phyloP scores from a whole-genome alignment of 192 early-diverging fungal species.

The Chytriomyces confervae region DNA sequence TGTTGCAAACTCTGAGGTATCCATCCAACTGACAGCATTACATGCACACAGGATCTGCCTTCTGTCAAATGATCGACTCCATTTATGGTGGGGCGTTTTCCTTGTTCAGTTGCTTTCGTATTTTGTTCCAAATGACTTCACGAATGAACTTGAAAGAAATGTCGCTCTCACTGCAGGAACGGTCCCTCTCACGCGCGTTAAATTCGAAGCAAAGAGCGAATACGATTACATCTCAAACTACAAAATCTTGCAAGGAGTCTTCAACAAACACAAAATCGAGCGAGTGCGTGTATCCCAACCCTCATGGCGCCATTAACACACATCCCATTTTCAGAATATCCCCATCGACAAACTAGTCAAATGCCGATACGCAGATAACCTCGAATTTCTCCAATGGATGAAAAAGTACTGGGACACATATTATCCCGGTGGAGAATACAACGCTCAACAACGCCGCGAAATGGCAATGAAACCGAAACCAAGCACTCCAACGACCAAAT shows the following conservation, averaged over 20 bases:
- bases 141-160: too few species aligned
- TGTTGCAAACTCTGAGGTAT: neutral
- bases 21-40: slow-evolving; percentile 12
- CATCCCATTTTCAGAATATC: slow-evolving; percentile 57
- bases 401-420: slow-evolving; percentile 86
- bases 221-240: slow-evolving; percentile 90
- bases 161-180: slow-evolving; percentile 37
- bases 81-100: slow-evolving; percentile 59
- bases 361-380: slow-evolving; percentile 90
- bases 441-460: slow-evolving; percentile 68
- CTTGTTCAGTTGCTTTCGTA: slow-evolving; percentile 16
- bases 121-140: neutral
- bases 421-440: slow-evolving; percentile 73
- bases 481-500: neutral
- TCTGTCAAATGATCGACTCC: slow-evolving; percentile 75
- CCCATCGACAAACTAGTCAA: slow-evolving; percentile 84
- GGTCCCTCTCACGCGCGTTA: slow-evolving; percentile 81
- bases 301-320: neutral
- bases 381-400: slow-evolving; percentile 93
- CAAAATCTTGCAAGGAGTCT: slow-evolving; percentile 82
- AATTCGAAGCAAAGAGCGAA: slow-evolving; percentile 84
- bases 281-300: slow-evolving; percentile 54
- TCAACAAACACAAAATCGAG: slow-evolving; percentile 81
- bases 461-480: slow-evolving; percentile 10
- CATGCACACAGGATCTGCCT: slow-evolving; percentile 61